Evolutionary conservation across 371 early-diverging fungal species (phyloP), one percentile per base, ranked within the genome.

Genomic region (Apophysomyces trapeziformis): DNA sequence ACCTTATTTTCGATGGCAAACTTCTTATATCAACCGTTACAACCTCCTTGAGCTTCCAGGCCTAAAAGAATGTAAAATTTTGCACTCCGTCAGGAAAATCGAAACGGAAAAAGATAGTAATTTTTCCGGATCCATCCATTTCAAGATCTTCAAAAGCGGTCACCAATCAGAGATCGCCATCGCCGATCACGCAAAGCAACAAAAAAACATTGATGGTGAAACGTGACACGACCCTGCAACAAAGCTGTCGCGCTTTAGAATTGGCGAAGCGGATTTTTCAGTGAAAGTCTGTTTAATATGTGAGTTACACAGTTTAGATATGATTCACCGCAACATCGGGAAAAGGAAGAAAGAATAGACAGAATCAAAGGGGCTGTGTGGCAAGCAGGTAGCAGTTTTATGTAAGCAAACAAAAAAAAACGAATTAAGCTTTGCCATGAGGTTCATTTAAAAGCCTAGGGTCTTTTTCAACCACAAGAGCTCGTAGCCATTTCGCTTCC

Each of bases 401-500:
- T 26, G 32, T 26, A 41, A 41, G 41, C 41, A 41, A 41, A 41
- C 8, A 41, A 41, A 41, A 41, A 41, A 41, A 1, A 2, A 41
- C 8, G 13, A 41, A 18, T 50, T 50, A 50, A 50, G 21, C 16
- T 8, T 21, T 5, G 54, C 21, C 54, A 18, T 21, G 9, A 26
- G 54, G 21, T 9, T 50, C 54, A 21, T 16, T 50, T n/a, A 70
- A 58, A 13, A 80, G 64, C 3, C 66, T 65, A 56, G 80, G 73
- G 72, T 90, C 89, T 73, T 91, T 93, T 74, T 96, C 96, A 1
- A 93, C 84, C 12, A 98, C 84, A 18, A 96, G 77, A 38, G 90
- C 89, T 61, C 95, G 83, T 41, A 98, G 77, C 96, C 96, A 96
- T 70, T 90, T 92, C 68, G 92, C 89, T 77, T 98, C 97, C 80